phyloP scores from a whole-genome alignment of 768 basidiomycete species.

The Russula virescens region DNA sequence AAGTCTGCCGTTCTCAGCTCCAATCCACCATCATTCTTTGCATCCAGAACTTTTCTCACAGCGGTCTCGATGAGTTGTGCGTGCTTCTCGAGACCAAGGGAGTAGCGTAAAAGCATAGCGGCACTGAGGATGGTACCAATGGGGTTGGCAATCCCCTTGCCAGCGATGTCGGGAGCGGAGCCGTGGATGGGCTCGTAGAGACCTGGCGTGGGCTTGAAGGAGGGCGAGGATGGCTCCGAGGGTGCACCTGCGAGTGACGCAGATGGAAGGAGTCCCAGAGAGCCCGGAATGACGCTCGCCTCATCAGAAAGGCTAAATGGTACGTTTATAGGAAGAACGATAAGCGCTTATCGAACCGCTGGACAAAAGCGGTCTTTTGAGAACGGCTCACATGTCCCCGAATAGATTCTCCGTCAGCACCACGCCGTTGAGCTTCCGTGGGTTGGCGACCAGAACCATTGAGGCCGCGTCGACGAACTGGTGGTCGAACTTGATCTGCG shows the following conservation, averaged over 20 bases:
- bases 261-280: slow-evolving; percentile 91
- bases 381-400: slow-evolving; percentile 81
- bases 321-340: slow-evolving; percentile 8
- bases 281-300: slow-evolving; percentile 94
- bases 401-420: slow-evolving; percentile 94
- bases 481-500: slow-evolving; percentile 82
- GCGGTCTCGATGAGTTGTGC: slow-evolving; percentile 84
- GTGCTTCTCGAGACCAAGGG: slow-evolving; percentile 79
- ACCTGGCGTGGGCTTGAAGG: slow-evolving; percentile 75
- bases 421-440: slow-evolving; percentile 90
- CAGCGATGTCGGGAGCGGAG: slow-evolving; percentile 94
- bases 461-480: slow-evolving; percentile 93
- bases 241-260: slow-evolving; percentile 93
- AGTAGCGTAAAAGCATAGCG: slow-evolving; percentile 91
- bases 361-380: neutral
- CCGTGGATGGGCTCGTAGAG: slow-evolving; percentile 98
- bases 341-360: neutral
- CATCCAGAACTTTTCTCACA: slow-evolving; percentile 86
- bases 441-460: slow-evolving; percentile 89
- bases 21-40: slow-evolving; percentile 56
- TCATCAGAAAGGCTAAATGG: slow-evolving; percentile 83
- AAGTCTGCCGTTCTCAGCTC: slow-evolving; percentile 84
- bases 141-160: slow-evolving; percentile 88
- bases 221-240: slow-evolving; percentile 43
- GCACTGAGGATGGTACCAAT: slow-evolving; percentile 93